phyloP scores from a whole-genome alignment of 73 alveolate genomes.

The Symbiodinium natans region DNA sequence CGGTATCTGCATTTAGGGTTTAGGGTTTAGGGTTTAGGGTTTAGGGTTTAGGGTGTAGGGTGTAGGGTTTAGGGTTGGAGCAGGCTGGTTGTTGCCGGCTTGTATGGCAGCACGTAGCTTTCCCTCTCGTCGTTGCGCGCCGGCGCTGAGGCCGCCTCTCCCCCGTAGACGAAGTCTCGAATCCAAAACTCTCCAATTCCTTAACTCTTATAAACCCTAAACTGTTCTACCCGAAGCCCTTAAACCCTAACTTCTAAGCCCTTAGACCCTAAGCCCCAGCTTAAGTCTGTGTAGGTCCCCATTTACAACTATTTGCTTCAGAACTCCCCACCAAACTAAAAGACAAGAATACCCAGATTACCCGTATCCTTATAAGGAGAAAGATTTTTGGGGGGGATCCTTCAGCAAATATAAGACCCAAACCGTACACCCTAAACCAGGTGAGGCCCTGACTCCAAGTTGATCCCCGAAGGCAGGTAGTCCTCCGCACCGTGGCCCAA shows the following conservation, averaged over 20 bases:
- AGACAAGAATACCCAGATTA: background rate
- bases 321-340: background rate
- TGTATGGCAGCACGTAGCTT: no score
- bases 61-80: background rate
- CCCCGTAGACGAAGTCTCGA: background rate
- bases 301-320: no score
- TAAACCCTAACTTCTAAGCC: background rate
- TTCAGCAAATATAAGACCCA: no score
- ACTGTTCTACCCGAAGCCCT: background rate
- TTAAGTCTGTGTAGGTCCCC: no score
- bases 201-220: background rate
- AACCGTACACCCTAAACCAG: no score
- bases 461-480: conserved; percentile 6
- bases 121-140: no score
- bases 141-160: no score
- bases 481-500: background rate
- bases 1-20: background rate
- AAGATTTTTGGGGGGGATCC: no score
- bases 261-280: background rate
- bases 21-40: background rate
- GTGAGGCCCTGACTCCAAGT: background rate
- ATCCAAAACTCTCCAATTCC: background rate
- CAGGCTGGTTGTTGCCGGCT: no score
- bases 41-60: background rate
- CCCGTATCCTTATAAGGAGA: no score